A percentile compares a stretch with the other conserved stretches of the same genome.
Evolutionary conservation across 805 yeast species (phyloP).

Genomic region (Saccharomycopsis microspora): DNA sequence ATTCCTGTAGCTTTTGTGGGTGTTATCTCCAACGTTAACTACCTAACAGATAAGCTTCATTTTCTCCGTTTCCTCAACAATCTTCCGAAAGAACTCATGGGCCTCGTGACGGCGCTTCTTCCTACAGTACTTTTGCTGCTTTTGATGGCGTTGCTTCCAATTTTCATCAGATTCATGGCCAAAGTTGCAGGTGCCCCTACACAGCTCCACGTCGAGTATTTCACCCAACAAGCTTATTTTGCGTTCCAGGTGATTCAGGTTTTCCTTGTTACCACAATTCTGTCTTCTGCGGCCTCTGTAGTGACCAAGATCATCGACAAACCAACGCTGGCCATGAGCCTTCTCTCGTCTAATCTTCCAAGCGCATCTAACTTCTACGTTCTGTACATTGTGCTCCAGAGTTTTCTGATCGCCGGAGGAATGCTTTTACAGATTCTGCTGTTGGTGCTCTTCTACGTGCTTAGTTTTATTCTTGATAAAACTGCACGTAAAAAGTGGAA

Average conservation of each 20-base stretch:
- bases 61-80: conserved; percentile 47
- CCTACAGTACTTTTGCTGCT: conserved; percentile 58
- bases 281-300: conserved; percentile 62
- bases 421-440: conserved; percentile 51
- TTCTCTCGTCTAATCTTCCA: conserved; percentile 61
- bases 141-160: conserved; percentile 58
- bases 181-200: conserved; percentile 47
- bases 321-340: conserved; percentile 45
- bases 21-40: conserved; percentile 55
- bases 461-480: conserved; percentile 45
- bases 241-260: conserved; percentile 63
- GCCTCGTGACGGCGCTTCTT: conserved; percentile 55
- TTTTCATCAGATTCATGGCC: conserved; percentile 53
- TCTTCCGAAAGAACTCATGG: conserved; percentile 42
- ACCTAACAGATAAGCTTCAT: conserved; percentile 43
- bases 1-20: conserved; percentile 75
- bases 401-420: conserved; percentile 55
- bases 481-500: conserved; percentile 60
- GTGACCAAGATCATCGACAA: conserved; percentile 49
- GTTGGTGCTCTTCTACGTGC: conserved; percentile 44
- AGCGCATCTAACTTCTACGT: conserved; percentile 64
- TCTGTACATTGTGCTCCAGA: conserved; percentile 58
- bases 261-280: conserved; percentile 56
- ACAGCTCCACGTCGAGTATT: conserved; percentile 44
- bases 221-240: conserved; percentile 57